Base-by-base conservation (phyloP, 2,329 filamentous ascomycete genomes). In the Metarhizium rileyi region DNA sequence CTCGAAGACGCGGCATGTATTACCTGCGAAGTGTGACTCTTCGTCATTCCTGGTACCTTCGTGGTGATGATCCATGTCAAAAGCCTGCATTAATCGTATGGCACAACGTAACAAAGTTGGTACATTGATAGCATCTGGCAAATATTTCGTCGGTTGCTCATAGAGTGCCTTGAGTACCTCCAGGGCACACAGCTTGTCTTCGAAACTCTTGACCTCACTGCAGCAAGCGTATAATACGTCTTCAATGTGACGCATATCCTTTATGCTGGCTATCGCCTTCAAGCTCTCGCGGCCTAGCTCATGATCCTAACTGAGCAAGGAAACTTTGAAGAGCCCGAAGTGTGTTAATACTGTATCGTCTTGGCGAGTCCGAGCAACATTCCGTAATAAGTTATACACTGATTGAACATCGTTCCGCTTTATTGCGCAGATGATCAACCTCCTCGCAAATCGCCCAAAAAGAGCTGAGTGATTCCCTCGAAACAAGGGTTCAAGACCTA, bases 161-260 rank as follows among this genome's bases (percentile, higher is more conserved):
- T 59, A 56, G 3, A 70, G 55, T 8, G 64, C 62, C 28, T 65
- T 65, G 28, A 72, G 59, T 7, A 67, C 67, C 12, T 58, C 54
- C 23, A 70, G 50, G 0, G 83, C 78, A 54, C 84, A 80, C 0
- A 70, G 54, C 46, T 76, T 81, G 53, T 88, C 78, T 0, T 81
- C 80, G 1, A 71, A 70, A 53, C 80, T 72, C 46, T 90, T 82
- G 3, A 88, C 85, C 63, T 94, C 88, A 26, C 88, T 69, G 22
- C 88, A 79, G 57, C 90, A 95, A 1, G 88, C 86, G 55, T 90
- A 89, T 1, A 96, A 71, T 41, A 89, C 78, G 14, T 81, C 80
- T 20, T 73, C 70, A 2, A 54, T 57, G 27, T 58, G 42, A 50
- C 30, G 83, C 76, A 22, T 76, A 73, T 1, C 70, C 62, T 0